These are phyloP conservation scores for Vitis hybrid DNA, from an alignment of 177 flowering plant species.

Conservation along the genomic window DNA sequence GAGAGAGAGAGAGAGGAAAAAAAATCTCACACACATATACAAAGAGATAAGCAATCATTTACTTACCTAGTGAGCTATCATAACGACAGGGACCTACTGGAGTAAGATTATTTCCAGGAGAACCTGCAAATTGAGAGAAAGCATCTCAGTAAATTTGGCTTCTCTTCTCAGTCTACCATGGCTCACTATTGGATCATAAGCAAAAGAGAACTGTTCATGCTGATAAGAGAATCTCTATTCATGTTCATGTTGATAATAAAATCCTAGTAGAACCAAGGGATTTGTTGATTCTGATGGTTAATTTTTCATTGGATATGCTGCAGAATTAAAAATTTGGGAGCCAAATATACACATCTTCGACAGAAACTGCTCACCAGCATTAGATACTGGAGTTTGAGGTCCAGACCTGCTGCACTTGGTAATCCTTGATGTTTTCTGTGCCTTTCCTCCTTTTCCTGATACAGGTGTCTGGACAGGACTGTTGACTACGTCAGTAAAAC, in stretches of 20 bases:
- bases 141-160: neutral
- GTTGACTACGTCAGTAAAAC: constrained; percentile 44
- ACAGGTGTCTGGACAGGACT: constrained; percentile 67
- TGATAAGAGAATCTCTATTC: neutral
- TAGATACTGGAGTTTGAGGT: constrained; percentile 63
- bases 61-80: constrained; percentile 91
- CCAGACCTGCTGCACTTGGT: constrained; percentile 55
- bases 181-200: neutral
- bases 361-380: constrained; percentile 53
- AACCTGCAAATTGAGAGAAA: constrained; percentile 51
- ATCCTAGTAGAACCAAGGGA: neutral
- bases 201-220: neutral
- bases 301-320: neutral
- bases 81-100: constrained; percentile 93
- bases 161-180: neutral
- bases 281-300: neutral
- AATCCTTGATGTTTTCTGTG: constrained; percentile 53
- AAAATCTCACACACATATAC: neutral
- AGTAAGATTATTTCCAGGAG: constrained; percentile 74
- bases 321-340: neutral
- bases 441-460: constrained; percentile 62
- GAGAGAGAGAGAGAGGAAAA: no score
- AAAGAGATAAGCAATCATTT: neutral
- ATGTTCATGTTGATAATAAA: neutral
- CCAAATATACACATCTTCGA: neutral